Percentiles rank a stretch among this genome's conserved stretches.
phyloP scores from a whole-genome alignment of 2,329 filamentous ascomycete genomes.

The Kalaharituber pfeilii region DNA sequence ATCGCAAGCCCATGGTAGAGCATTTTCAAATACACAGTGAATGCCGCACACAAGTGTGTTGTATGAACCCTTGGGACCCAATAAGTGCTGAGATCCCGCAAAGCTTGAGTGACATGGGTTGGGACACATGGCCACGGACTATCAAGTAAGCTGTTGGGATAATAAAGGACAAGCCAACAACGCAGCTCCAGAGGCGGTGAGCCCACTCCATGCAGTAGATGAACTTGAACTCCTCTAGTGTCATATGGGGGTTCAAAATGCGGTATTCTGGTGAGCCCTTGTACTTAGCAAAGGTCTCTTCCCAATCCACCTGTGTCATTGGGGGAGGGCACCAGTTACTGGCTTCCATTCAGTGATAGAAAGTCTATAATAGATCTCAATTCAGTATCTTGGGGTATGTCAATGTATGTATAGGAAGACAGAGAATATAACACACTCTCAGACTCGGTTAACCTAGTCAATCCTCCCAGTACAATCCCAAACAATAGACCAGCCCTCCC shows the following conservation, averaged over 20 bases:
- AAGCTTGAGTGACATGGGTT: slow-evolving; percentile 58
- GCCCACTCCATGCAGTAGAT: slow-evolving; percentile 99
- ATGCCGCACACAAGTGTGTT: slow-evolving; percentile 75
- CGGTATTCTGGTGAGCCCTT: slow-evolving; percentile 82
- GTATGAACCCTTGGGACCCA: slow-evolving; percentile 88
- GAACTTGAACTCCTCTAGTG: slow-evolving; percentile 81
- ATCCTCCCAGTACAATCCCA: slow-evolving; percentile 84
- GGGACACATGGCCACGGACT: slow-evolving; percentile 57
- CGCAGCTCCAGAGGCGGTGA: slow-evolving; percentile 81
- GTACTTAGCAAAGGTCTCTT: slow-evolving; percentile 85
- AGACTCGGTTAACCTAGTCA: slow-evolving; percentile 89
- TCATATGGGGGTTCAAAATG: slow-evolving; percentile 84
- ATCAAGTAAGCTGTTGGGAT: slow-evolving; percentile 80
- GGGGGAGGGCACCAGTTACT: slow-evolving; percentile 86
- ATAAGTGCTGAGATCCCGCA: slow-evolving; percentile 74
- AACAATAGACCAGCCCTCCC: slow-evolving; percentile 87
- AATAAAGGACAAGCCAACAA: slow-evolving; percentile 79
- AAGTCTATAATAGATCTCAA: no score
- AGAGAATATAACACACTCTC: no score
- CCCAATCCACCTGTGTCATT: slow-evolving; percentile 62
- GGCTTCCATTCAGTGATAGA: slow-evolving; percentile 99
- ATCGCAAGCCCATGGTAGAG: slow-evolving; percentile 72
- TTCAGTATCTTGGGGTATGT: no score
- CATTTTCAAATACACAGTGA: slow-evolving; percentile 89
- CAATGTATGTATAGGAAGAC: no score